These are phyloP conservation scores for Boletus vermiculosoides DNA, from an alignment of 768 basidiomycete species.

Conservation along the genomic window DNA sequence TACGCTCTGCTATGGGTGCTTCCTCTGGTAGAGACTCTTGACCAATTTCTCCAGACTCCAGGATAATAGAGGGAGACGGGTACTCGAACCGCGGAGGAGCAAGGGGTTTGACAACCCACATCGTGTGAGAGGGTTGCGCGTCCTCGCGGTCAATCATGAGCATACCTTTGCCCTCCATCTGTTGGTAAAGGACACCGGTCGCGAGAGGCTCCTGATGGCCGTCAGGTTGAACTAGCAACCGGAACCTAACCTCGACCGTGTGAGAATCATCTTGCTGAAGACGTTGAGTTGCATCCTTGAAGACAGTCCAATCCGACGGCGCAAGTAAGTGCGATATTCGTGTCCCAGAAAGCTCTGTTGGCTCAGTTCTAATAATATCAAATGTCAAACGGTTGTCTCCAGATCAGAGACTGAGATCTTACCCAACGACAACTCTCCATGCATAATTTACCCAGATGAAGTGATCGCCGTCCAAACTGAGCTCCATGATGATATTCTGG, in stretches of 20 bases:
- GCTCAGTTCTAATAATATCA: slow-evolving; percentile 61
- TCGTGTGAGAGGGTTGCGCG: slow-evolving; percentile 87
- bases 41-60: slow-evolving; percentile 46
- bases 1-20: slow-evolving; percentile 39
- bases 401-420: slow-evolving; percentile 30
- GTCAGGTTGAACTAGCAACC: slow-evolving; percentile 71
- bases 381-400: slow-evolving; percentile 10
- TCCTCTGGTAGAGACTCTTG: slow-evolving; percentile 37
- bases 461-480: slow-evolving; percentile 90
- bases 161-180: slow-evolving; percentile 98
- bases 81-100: slow-evolving; percentile 68
- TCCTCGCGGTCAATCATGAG: slow-evolving; percentile 93
- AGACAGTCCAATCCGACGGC: slow-evolving; percentile 76
- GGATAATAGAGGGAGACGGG: slow-evolving; percentile 57
- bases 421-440: slow-evolving; percentile 92
- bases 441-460: slow-evolving; percentile 96
- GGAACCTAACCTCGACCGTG: slow-evolving; percentile 90
- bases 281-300: slow-evolving; percentile 81
- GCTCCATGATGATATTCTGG: slow-evolving; percentile 94
- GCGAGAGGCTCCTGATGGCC: slow-evolving; percentile 52
- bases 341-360: slow-evolving; percentile 71
- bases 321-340: slow-evolving; percentile 82
- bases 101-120: slow-evolving; percentile 95
- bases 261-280: slow-evolving; percentile 90
- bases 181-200: slow-evolving; percentile 60